Conservation (phyloP, 2,329 filamentous ascomycete species). For the Coniochaeta prunicola region DNA sequence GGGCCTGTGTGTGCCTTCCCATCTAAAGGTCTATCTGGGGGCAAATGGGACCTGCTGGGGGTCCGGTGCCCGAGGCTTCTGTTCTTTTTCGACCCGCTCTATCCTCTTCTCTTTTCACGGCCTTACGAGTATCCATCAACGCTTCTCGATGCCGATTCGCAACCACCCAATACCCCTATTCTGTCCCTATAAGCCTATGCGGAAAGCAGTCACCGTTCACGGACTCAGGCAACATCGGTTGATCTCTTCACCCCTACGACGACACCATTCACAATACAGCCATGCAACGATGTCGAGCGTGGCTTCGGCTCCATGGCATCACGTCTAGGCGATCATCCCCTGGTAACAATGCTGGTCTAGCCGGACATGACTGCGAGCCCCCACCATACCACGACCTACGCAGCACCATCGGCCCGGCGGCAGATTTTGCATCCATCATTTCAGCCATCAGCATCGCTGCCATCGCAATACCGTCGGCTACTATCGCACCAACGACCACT, state of each 20-base stretch:
- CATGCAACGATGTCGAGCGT: neutral
- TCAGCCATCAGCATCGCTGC: neutral
- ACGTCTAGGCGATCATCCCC: neutral
- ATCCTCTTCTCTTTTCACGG: neutral
- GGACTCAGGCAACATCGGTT: neutral
- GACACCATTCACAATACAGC: neutral
- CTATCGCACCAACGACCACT: neutral
- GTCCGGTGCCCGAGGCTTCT: neutral
- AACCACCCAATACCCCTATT: neutral
- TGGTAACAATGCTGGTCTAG: neutral
- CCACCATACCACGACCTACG: neutral
- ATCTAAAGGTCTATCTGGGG: neutral
- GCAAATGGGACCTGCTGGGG: neutral
- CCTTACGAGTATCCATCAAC: neutral
- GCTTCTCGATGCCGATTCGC: neutral
- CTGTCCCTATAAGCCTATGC: neutral
- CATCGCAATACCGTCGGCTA: neutral
- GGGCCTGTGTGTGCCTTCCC: neutral
- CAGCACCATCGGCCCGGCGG: neutral
- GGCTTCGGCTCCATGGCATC: neutral
- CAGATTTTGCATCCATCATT: neutral
- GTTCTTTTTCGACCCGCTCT: neutral
- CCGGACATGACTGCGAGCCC: neutral
- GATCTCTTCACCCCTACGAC: neutral
- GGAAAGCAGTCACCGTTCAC: neutral